Percentiles rank a stretch among this genome's conserved stretches.
Evolutionary conservation across 257 asterid species (phyloP).

Genomic region (Dorcoceras hygrometricum): DNA sequence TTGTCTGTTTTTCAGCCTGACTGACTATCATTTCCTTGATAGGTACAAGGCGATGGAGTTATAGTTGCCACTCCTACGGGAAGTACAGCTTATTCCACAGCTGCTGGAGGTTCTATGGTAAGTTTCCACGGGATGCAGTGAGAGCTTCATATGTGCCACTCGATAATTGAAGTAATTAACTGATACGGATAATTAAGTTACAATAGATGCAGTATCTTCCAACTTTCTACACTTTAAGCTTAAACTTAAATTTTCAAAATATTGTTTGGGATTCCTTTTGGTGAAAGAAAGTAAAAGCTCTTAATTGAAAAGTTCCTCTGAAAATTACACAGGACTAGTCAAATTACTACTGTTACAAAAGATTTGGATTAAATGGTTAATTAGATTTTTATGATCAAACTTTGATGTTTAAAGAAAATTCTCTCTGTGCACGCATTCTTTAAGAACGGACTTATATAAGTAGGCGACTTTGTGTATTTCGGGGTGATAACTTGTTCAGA

Average conservation of each 20-base stretch:
- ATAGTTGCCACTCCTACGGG: slow-evolving; percentile 99
- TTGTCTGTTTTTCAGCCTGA: slow-evolving; percentile 19
- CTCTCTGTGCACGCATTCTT: not conserved
- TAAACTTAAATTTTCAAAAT: not conserved
- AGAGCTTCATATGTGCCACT: slow-evolving; percentile 9
- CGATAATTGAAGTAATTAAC: not conserved
- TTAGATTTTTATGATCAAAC: not conserved
- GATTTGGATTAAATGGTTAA: not conserved
- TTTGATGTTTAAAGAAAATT: not conserved
- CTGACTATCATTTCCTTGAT: slow-evolving; percentile 24
- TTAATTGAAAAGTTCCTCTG: not conserved
- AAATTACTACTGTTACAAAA: not conserved
- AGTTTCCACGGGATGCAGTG: slow-evolving; percentile 21
- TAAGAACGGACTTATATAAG: not conserved
- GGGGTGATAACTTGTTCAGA: not conserved
- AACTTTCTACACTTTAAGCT: not conserved
- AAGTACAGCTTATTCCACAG: slow-evolving; percentile 98
- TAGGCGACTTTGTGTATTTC: not conserved
- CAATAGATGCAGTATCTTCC: not conserved
- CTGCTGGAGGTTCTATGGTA: slow-evolving; percentile 99
- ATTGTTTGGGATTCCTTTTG: slow-evolving; percentile 8
- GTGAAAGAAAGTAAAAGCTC: slow-evolving; percentile 17
- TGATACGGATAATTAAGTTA: not conserved
- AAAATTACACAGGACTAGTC: slow-evolving; percentile 5
- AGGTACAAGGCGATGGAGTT: slow-evolving; percentile 99